Percentiles rank a stretch among this genome's conserved stretches.
phyloP scores from a whole-genome alignment of 2,329 filamentous ascomycete genomes.

The Colletotrichum lini region DNA sequence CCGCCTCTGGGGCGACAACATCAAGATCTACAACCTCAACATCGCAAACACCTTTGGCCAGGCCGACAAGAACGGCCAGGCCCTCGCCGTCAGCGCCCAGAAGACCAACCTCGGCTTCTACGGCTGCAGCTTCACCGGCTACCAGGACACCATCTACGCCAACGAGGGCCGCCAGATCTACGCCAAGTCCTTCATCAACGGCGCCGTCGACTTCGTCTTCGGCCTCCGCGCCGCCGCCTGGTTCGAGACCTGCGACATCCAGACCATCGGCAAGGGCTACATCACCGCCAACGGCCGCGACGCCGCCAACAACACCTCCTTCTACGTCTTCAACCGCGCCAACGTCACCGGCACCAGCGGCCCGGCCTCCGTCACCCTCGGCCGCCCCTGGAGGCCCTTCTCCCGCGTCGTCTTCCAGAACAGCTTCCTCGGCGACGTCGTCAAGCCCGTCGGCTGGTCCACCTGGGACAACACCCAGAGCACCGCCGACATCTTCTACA shows the following conservation, averaged over 20 bases:
- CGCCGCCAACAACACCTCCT: conserved; percentile 61
- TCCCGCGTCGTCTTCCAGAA: conserved; percentile 66
- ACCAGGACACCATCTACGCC: conserved; percentile 70
- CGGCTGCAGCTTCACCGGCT: conserved; percentile 66
- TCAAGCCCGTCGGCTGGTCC: conserved; percentile 66
- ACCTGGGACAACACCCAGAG: conserved; percentile 57
- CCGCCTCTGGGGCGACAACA: conserved; percentile 68
- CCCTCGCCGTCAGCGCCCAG: conserved; percentile 67
- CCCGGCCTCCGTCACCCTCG: conserved; percentile 62
- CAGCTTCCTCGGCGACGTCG: conserved; percentile 60
- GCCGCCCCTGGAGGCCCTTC: conserved; percentile 67
- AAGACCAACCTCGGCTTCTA: conserved; percentile 59
- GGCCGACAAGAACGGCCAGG: conserved; percentile 63
- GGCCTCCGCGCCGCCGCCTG: conserved; percentile 67
- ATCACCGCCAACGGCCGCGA: conserved; percentile 63
- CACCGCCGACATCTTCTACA: conserved; percentile 64
- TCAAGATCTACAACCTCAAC: conserved; percentile 62
- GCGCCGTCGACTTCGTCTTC: conserved; percentile 73
- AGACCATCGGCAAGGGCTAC: conserved; percentile 61
- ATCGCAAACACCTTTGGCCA: conserved; percentile 64
- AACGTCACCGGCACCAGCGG: conserved; percentile 51
- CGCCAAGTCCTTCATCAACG: conserved; percentile 66
- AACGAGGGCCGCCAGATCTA: conserved; percentile 68
- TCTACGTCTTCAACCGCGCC: conserved; percentile 61
- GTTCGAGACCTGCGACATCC: conserved; percentile 67